Evolutionary conservation across 768 basidiomycete species (phyloP), one percentile per base, ranked within the genome.

Genomic region (Termitomyces sp.): DNA sequence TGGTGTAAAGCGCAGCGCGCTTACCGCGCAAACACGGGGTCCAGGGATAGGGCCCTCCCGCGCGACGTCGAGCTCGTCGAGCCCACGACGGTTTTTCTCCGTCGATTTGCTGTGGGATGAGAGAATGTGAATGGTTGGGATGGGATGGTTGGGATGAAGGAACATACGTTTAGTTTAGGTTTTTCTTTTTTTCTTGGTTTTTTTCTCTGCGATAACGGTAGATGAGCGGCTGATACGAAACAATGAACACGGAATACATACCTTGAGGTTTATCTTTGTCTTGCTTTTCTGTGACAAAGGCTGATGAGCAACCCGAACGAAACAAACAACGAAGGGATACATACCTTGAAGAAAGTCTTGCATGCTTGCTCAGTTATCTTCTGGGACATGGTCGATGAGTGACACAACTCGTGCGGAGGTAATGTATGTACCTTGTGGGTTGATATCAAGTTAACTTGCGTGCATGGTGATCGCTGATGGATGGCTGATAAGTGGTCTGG

Each of bases 291-390:
- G 7, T 8, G 18, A 39, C 10, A n/a, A 39, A 0, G 37, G 22
- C 8, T n/a, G 16, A 29, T 46, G 27, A 46, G 46, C 27, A 18
- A 46, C 7, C 7, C 8, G 16, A 29, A 16, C 16, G 14, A 16
- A n/a, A 20, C 10, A 20, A n/a, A 3, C 5, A 4, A 2, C 4
- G 2, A 1, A 9, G 18, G n/a, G n/a, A n/a, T n/a, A n/a, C n/a
- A n/a, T n/a, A n/a, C n/a, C n/a, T n/a, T n/a, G n/a, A n/a, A n/a
- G n/a, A n/a, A n/a, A n/a, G n/a, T n/a, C n/a, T n/a, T n/a, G n/a
- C n/a, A n/a, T n/a, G n/a, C n/a, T n/a, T n/a, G n/a, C n/a, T n/a
- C n/a, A n/a, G n/a, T n/a, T n/a, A n/a, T n/a, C n/a, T n/a, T n/a
- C n/a, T n/a, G n/a, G n/a, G n/a, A n/a, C n/a, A n/a, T n/a, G n/a